Evolutionary conservation across 768 basidiomycete species (phyloP).

Genomic region (Lactifluus volemus): DNA sequence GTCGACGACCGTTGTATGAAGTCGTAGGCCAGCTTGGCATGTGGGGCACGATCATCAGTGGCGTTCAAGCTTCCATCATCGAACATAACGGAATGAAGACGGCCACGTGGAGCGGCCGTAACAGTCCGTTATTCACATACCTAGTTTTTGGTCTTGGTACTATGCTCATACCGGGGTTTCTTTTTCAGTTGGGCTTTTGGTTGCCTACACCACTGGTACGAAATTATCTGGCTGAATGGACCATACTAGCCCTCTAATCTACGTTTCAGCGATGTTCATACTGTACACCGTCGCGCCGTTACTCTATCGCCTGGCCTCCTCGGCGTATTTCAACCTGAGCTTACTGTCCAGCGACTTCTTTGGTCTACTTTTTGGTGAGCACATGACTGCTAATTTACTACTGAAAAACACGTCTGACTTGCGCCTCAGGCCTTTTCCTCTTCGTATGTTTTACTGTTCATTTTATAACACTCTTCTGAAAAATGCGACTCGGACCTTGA

Average conservation of each 20-base stretch:
- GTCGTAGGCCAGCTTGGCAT: constrained; percentile 83
- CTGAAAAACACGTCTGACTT: background rate
- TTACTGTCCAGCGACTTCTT: constrained; percentile 86
- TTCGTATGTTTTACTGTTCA: constrained; percentile 32
- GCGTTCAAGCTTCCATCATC: constrained; percentile 64
- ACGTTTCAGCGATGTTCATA: constrained; percentile 59
- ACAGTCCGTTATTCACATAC: constrained; percentile 37
- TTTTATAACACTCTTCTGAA: background rate
- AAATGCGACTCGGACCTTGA: background rate
- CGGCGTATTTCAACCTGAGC: constrained; percentile 78
- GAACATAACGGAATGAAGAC: constrained; percentile 60
- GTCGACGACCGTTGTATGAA: constrained; percentile 73
- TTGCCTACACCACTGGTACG: constrained; percentile 41
- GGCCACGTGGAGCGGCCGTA: constrained; percentile 65
- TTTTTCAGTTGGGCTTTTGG: constrained; percentile 40
- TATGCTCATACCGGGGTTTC: constrained; percentile 7
- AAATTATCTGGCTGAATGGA: background rate
- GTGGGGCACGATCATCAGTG: constrained; percentile 75
- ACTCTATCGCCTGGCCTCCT: constrained; percentile 78
- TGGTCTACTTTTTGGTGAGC: constrained; percentile 62
- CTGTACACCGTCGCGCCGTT: constrained; percentile 82
- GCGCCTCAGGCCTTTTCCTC: constrained; percentile 37
- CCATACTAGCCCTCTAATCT: background rate
- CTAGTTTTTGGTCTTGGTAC: background rate
- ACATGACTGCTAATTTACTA: background rate